These are phyloP conservation scores for Acmispon strigosus DNA, from an alignment of 306 rosid species.

Conservation along the genomic window DNA sequence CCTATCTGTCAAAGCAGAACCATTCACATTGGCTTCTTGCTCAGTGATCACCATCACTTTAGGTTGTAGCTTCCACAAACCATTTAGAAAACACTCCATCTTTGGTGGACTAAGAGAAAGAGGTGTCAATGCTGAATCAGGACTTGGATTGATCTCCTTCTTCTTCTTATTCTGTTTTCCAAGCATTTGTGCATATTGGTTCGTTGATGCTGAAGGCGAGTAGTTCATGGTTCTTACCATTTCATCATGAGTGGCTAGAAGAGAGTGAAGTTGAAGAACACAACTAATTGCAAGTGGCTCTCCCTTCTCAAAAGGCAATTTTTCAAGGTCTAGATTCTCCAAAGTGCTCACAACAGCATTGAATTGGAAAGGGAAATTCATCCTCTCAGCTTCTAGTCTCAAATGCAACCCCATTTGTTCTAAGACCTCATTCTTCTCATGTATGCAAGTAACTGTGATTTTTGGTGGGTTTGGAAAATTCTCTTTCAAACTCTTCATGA, in stretches of 20 bases:
- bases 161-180: conserved; percentile 10
- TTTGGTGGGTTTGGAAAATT: conserved; percentile 32
- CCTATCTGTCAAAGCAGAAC: conserved; percentile 39
- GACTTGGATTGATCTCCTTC: conserved; percentile 20
- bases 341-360: conserved; percentile 36
- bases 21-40: conserved; percentile 61
- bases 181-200: conserved; percentile 35
- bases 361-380: conserved; percentile 51
- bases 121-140: conserved; percentile 46
- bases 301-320: conserved; percentile 50
- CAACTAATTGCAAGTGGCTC: conserved; percentile 70
- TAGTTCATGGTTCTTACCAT: background rate
- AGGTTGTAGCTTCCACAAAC: conserved; percentile 47
- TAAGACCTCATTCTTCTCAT: conserved; percentile 49
- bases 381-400: conserved; percentile 44
- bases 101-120: conserved; percentile 40
- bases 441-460: conserved; percentile 55
- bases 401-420: conserved; percentile 39
- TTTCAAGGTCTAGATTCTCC: conserved; percentile 49
- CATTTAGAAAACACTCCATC: conserved; percentile 45
- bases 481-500: conserved; percentile 41
- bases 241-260: conserved; percentile 45
- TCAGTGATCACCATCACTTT: conserved; percentile 59
- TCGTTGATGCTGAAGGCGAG: conserved; percentile 25
- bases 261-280: conserved; percentile 57